These are phyloP conservation scores for Hymenoscyphus occultus DNA, from an alignment of 2,329 filamentous ascomycete genomes.

Conservation along the genomic window DNA sequence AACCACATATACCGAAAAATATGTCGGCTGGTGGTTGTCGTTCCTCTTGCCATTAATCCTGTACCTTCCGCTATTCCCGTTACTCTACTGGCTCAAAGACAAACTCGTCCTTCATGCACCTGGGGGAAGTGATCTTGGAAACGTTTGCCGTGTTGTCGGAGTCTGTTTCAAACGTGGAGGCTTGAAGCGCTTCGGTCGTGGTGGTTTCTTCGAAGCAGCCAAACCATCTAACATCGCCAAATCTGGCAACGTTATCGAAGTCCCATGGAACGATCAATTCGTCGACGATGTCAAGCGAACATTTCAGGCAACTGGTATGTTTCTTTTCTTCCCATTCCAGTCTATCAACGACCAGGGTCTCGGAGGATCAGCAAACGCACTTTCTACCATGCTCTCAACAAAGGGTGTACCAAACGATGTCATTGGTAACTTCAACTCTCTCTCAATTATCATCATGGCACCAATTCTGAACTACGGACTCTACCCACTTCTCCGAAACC, in stretches of 20 bases:
- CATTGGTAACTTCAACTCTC: slow-evolving; percentile 71
- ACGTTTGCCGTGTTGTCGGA: slow-evolving; percentile 44
- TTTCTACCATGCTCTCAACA: slow-evolving; percentile 60
- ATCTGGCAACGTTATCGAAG: slow-evolving; percentile 59
- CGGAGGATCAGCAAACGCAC: slow-evolving; percentile 47
- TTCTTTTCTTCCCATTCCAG: slow-evolving; percentile 51
- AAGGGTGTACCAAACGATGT: slow-evolving; percentile 76
- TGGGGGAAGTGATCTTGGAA: slow-evolving; percentile 46
- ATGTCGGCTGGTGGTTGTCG: slow-evolving; percentile 49
- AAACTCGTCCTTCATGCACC: slow-evolving; percentile 45
- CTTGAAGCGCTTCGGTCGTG: slow-evolving; percentile 46
- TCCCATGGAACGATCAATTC: slow-evolving; percentile 79
- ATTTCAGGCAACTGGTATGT: slow-evolving; percentile 66
- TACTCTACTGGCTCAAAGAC: slow-evolving; percentile 44
- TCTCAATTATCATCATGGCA: slow-evolving; percentile 71
- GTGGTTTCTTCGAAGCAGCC: slow-evolving; percentile 62
- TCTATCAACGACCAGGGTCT: slow-evolving; percentile 42
- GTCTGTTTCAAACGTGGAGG: slow-evolving; percentile 48
- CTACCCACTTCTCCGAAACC: slow-evolving; percentile 64
- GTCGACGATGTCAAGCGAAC: slow-evolving; percentile 74
- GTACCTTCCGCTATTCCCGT: slow-evolving; percentile 56
- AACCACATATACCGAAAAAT: slow-evolving; percentile 43
- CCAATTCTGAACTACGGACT: slow-evolving; percentile 65
- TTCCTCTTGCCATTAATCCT: slow-evolving; percentile 51
- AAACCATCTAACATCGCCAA: slow-evolving; percentile 62